phyloP scores from a whole-genome alignment of 495 filamentous ascomycete genomes.

The Penicillium simplicissimum region DNA sequence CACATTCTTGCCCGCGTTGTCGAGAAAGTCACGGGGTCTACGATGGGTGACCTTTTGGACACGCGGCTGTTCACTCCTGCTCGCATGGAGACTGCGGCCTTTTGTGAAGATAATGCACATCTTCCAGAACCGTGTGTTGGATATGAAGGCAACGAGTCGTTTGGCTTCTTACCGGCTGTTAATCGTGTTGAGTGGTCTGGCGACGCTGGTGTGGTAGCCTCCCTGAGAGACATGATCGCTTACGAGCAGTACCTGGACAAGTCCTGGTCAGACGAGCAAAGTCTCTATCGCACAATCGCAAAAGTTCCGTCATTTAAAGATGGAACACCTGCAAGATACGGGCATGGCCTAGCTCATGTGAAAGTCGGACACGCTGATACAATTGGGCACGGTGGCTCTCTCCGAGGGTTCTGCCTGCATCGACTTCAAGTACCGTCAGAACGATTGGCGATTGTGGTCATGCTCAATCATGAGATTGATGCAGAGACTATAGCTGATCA shows the following conservation, averaged over 20 bases:
- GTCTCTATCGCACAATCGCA: slow-evolving; percentile 3
- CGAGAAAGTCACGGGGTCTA: neutral
- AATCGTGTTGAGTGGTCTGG: slow-evolving; percentile 18
- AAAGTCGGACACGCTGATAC: neutral
- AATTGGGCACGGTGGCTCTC: neutral
- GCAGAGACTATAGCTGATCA: neutral
- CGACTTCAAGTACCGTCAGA: neutral
- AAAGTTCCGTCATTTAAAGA: neutral
- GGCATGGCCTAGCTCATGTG: neutral
- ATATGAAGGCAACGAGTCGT: neutral
- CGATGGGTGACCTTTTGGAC: neutral
- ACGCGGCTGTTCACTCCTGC: neutral
- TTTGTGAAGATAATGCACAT: slow-evolving; percentile 1
- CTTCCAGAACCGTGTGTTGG: neutral
- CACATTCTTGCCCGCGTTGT: neutral
- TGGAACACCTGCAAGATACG: neutral
- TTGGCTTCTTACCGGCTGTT: neutral
- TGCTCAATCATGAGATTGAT: slow-evolving; percentile 3
- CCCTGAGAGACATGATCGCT: neutral
- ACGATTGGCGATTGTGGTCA: slow-evolving; percentile 2
- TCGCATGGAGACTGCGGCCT: neutral
- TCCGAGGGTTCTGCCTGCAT: neutral
- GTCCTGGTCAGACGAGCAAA: neutral
- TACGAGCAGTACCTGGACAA: slow-evolving; percentile 3
- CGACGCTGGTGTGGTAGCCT: neutral